phyloP scores from a whole-genome alignment of 2,329 filamentous ascomycete species.

The Claviceps humidiphila region DNA sequence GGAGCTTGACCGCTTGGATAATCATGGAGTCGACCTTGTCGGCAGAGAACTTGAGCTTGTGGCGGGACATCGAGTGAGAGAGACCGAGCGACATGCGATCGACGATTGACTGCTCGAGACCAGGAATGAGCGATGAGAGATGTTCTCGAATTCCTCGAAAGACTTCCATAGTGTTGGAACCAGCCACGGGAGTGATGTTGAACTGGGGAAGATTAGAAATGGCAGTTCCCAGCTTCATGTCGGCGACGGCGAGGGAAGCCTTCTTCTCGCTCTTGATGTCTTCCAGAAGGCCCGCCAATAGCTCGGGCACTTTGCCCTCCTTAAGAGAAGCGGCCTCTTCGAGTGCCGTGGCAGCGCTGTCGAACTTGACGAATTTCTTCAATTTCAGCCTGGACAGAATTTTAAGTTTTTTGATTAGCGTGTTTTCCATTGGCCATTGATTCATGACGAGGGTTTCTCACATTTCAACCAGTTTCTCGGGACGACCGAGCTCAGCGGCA shows the following conservation, averaged over 20 bases:
- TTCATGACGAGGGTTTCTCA: conserved; percentile 32
- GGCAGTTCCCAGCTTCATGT: conserved; percentile 80
- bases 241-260: conserved; percentile 82
- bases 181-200: conserved; percentile 69
- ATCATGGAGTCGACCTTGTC: conserved; percentile 99
- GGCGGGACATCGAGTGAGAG: conserved; percentile 87
- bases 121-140: conserved; percentile 79
- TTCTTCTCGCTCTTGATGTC: conserved; percentile 97
- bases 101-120: conserved; percentile 71
- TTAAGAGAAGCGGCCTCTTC: conserved; percentile 81
- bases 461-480: conserved; percentile 78
- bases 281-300: conserved; percentile 70
- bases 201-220: conserved; percentile 87
- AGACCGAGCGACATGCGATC: conserved; percentile 93
- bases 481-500: conserved; percentile 57
- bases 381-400: conserved; percentile 60
- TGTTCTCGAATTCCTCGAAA: conserved; percentile 92
- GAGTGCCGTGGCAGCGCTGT: conserved; percentile 78
- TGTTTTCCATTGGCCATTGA: background rate
- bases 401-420: background rate
- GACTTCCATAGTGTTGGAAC: conserved; percentile 51
- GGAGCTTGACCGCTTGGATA: conserved; percentile 84
- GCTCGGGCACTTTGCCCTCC: conserved; percentile 88
- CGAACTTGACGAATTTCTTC: conserved; percentile 96
- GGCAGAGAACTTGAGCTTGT: conserved; percentile 97